Base-by-base conservation (phyloP, 805 yeast species). In the Lachancea sp. region DNA sequence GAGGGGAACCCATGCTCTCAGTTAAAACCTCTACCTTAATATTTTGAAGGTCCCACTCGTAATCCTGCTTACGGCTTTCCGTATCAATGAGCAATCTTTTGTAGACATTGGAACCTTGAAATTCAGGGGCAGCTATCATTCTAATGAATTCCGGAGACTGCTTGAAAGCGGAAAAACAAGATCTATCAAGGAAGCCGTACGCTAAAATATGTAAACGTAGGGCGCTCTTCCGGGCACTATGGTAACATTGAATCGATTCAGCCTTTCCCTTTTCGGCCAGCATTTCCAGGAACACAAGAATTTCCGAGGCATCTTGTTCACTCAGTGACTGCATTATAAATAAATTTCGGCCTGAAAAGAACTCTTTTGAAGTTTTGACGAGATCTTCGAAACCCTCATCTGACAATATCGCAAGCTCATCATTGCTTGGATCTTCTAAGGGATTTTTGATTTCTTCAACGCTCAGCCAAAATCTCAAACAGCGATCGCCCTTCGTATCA, bases 361-460 rank as follows among this genome's bases (percentile, higher is more conserved):
- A 40, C 2, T 50, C 45, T 3, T 37, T 46, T 7, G 15, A 24
- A n/a, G 29, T 19, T 21, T 60, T 56, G 12, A 29, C 13, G 12
- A 37, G 34, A 29, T 24, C 34, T 12, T 51, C 58, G 17, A 63
- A 56, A 30, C 62, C 60, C 2, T 46, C 47, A 4, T 55, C 42
- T 29, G 56, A 63, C 1, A 43, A 51, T 11, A 56, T 58, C 9
- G 55, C 53, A 25, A 52, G 50, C 11, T 61, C 65, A 3, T 59
- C 60, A 22, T 51, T 48, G n/a, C 41, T 48, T 3, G 66, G 58
- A 46, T 65, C 65, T 42, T 74, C 83, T 13, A 88, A 58, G 0
- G 96, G 95, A 36, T 83, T 83, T 50, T 78, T 76, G 28, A 85
- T 70, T 0, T 73, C 68, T 45, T 85, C 83, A 2, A 86, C 80